Percentiles rank a stretch among this genome's conserved stretches.
phyloP scores from a whole-genome alignment of 495 filamentous ascomycete genomes.

The Tirmania nivea region DNA sequence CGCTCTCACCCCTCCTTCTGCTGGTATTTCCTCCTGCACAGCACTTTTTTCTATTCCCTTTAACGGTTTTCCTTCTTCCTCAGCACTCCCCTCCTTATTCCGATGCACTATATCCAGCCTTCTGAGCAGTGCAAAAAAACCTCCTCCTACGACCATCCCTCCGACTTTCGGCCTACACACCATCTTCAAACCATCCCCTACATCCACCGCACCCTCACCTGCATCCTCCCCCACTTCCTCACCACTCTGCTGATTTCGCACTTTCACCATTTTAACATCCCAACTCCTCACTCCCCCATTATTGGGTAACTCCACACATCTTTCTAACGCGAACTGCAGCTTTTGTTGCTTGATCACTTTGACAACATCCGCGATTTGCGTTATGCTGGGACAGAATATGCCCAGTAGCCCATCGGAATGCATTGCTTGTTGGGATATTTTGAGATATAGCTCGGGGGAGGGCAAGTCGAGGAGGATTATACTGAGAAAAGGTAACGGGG shows the following conservation, averaged over 20 bases:
- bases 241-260: not conserved
- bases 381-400: conserved; percentile 55
- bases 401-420: conserved; percentile 37
- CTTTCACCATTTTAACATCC: not conserved
- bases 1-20: too few relatives aligned
- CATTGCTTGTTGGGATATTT: conserved; percentile 33
- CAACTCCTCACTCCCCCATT: not conserved
- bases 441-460: conserved; percentile 34
- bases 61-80: too few relatives aligned
- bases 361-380: conserved; percentile 45
- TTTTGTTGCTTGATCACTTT: conserved; percentile 24
- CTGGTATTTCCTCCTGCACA: too few relatives aligned
- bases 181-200: conserved; percentile 21
- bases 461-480: conserved; percentile 54
- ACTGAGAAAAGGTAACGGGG: conserved; percentile 33
- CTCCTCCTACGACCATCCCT: conserved; percentile 38
- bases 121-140: conserved; percentile 49
- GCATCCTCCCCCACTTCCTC: not conserved
- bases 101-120: conserved; percentile 8
- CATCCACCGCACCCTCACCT: not conserved
- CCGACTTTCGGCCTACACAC: conserved; percentile 53
- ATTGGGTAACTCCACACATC: not conserved
- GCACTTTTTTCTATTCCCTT: too few relatives aligned
- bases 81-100: too few relatives aligned
- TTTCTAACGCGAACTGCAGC: not conserved